A percentile compares a stretch with the other conserved stretches of the same genome.
These are phyloP conservation scores for Candida freyschussii DNA, from an alignment of 1,139 yeast genomes.

Conservation along the genomic window DNA sequence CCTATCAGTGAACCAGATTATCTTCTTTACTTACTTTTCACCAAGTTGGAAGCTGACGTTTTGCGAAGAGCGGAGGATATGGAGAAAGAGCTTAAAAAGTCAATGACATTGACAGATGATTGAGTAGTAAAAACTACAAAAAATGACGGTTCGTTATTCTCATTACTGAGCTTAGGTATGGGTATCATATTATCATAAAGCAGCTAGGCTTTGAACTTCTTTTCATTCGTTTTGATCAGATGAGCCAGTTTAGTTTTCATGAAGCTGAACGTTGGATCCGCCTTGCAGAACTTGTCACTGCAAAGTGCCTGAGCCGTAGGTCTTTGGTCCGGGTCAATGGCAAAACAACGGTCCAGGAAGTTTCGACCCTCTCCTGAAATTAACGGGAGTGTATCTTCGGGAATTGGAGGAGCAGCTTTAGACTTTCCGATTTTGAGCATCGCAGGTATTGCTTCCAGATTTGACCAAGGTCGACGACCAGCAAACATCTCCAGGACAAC, in stretches of 20 bases:
- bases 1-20: constrained; percentile 67
- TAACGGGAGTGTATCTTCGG: constrained; percentile 68
- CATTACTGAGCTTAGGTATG: not conserved
- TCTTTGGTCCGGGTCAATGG: constrained; percentile 71
- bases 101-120: not conserved
- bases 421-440: constrained; percentile 67
- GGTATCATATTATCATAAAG: not conserved
- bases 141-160: not conserved
- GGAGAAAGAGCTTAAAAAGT: constrained; percentile 2
- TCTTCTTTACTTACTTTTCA: constrained; percentile 36
- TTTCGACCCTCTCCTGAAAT: constrained; percentile 62
- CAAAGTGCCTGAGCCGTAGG: constrained; percentile 80
- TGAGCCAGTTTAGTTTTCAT: constrained; percentile 58
- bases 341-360: constrained; percentile 75
- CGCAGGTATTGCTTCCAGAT: constrained; percentile 74
- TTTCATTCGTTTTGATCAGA: constrained; percentile 47
- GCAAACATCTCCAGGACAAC: constrained; percentile 94
- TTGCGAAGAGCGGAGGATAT: constrained; percentile 6
- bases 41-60: constrained; percentile 19
- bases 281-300: constrained; percentile 55
- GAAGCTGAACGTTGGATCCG: constrained; percentile 51
- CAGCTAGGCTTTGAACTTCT: constrained; percentile 24
- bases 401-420: constrained; percentile 89
- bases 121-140: not conserved
- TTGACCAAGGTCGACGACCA: constrained; percentile 80